Conservation (phyloP, 345 rosid species). For the Gossypioides kirkii region DNA sequence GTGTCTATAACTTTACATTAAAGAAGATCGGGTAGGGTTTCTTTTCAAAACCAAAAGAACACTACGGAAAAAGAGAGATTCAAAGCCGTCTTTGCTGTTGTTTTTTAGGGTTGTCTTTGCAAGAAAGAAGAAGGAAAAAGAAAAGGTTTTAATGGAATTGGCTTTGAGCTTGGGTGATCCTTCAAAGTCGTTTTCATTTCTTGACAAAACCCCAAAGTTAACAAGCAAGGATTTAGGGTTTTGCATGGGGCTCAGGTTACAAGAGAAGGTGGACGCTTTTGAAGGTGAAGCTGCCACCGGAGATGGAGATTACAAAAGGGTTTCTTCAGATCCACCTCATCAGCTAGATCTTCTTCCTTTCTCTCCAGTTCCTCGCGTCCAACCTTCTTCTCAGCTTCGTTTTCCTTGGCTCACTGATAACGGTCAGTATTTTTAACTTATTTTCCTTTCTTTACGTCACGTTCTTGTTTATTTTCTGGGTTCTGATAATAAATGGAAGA, state of each 20-base stretch:
- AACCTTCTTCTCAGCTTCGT: conserved; percentile 39
- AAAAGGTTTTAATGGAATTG: conserved; percentile 51
- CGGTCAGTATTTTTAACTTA: conserved; percentile 28
- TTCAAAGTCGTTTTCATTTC: conserved; percentile 58
- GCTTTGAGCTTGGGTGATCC: conserved; percentile 82
- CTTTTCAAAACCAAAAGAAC: neutral
- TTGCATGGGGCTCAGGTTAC: conserved; percentile 49
- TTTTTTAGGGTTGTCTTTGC: neutral
- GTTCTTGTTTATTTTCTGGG: neutral
- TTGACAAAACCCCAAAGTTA: conserved; percentile 41
- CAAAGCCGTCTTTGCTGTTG: neutral
- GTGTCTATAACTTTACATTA: neutral
- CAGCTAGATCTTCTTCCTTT: conserved; percentile 70
- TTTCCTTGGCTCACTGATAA: conserved; percentile 68
- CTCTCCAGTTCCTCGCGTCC: conserved; percentile 45
- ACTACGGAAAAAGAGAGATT: neutral
- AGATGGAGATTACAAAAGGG: conserved; percentile 20
- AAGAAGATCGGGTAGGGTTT: neutral
- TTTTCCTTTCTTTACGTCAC: neutral
- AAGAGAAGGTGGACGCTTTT: conserved; percentile 12
- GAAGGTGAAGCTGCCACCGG: neutral
- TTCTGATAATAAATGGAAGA: neutral
- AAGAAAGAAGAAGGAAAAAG: too few relatives aligned
- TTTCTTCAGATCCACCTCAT: conserved; percentile 48
- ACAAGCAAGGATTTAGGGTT: conserved; percentile 52